Conservation (phyloP, 1,284 basidiomycete species). For the Cutaneotrichosporon dermatis region DNA sequence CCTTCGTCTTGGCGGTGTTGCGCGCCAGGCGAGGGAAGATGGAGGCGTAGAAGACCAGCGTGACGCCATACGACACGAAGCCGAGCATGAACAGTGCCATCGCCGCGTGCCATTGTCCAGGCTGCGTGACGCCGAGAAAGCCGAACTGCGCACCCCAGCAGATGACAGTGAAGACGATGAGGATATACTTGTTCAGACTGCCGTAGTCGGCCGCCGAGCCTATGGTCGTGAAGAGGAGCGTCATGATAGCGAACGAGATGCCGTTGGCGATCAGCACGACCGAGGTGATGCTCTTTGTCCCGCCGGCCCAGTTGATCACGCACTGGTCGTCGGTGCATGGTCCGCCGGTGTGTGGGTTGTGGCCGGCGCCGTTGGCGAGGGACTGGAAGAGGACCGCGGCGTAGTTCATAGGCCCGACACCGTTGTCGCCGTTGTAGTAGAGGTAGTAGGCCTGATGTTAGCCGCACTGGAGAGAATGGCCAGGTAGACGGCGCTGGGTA, state of each 20-base stretch:
- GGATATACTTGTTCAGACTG: conserved; percentile 65
- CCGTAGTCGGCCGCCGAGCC: conserved; percentile 77
- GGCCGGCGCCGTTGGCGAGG: conserved; percentile 63
- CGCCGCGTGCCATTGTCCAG: conserved; percentile 60
- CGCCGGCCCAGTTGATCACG: conserved; percentile 65
- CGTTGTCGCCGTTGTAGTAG: conserved; percentile 20
- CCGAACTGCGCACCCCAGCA: conserved; percentile 75
- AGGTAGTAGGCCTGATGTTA: conserved; percentile 23
- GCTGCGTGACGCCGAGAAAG: conserved; percentile 57
- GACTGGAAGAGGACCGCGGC: conserved; percentile 67
- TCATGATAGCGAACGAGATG: conserved; percentile 52
- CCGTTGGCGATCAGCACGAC: conserved; percentile 67
- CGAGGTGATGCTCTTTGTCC: conserved; percentile 61
- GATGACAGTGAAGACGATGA: conserved; percentile 60
- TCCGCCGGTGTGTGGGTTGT: conserved; percentile 53
- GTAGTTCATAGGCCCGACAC: conserved; percentile 48
- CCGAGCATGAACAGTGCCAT: conserved; percentile 71
- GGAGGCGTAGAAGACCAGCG: conserved; percentile 64
- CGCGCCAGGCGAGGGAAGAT: conserved; percentile 73
- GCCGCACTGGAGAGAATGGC: too few relatives aligned
- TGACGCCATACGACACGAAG: conserved; percentile 47
- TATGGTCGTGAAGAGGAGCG: conserved; percentile 62
- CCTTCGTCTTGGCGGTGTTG: conserved; percentile 64
- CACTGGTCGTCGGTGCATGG: conserved; percentile 23
- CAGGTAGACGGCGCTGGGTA: neutral